phyloP scores from a whole-genome alignment of 1,139 yeast genomes.

The Wickerhamomyces sp. region DNA sequence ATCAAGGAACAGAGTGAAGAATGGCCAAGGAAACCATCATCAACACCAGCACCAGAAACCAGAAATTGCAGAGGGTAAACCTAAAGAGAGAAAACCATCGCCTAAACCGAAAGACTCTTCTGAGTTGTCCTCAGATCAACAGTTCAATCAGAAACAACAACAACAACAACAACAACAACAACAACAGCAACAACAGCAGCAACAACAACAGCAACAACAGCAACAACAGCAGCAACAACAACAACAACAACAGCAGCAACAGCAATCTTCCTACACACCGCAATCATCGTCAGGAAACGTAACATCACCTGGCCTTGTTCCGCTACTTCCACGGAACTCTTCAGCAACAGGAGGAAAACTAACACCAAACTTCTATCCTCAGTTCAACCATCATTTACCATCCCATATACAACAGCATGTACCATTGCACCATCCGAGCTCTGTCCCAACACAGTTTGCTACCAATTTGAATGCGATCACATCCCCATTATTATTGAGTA shows the following conservation, averaged over 20 bases:
- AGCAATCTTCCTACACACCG: no score
- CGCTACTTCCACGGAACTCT: constrained; percentile 17
- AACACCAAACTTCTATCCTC: constrained; percentile 18
- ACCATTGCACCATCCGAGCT: constrained; percentile 62
- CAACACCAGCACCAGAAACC: constrained; percentile 3
- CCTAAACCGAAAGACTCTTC: background rate
- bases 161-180: background rate
- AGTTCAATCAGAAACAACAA: background rate
- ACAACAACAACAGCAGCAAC: no score
- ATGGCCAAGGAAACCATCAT: constrained; percentile 1
- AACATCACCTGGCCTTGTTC: constrained; percentile 21
- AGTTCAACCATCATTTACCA: constrained; percentile 27
- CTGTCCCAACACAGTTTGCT: constrained; percentile 69
- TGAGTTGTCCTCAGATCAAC: background rate
- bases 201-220: background rate
- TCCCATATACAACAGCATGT: constrained; percentile 27
- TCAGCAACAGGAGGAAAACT: constrained; percentile 9
- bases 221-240: background rate
- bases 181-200: background rate
- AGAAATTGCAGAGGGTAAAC: constrained; percentile 2
- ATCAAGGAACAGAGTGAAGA: constrained; percentile 66
- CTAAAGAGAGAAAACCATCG: constrained; percentile 2
- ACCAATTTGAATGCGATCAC: constrained; percentile 60
- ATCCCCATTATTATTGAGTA: constrained; percentile 52
- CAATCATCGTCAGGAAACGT: background rate